A percentile compares a stretch with the other conserved stretches of the same genome.
Conservation (phyloP, 2,329 filamentous ascomycete species). For the Fusarium sp. region DNA sequence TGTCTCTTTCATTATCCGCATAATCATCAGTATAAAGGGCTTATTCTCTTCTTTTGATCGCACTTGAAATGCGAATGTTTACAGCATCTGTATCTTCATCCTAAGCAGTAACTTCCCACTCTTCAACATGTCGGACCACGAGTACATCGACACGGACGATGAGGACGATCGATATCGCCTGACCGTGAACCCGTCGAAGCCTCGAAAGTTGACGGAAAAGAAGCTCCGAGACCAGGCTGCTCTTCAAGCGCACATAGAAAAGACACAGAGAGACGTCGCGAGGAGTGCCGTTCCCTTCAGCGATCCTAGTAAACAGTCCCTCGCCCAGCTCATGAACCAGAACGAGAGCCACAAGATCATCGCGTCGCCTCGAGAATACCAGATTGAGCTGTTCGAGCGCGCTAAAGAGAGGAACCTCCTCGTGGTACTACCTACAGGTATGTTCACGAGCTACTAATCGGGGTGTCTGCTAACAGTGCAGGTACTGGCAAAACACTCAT, state of each 20-base stretch:
- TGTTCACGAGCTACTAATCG: background rate
- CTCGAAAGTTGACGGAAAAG: slow-evolving; percentile 54
- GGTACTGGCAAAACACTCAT: slow-evolving; percentile 97
- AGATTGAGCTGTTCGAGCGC: slow-evolving; percentile 87
- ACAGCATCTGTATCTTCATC: background rate
- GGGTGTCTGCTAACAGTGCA: slow-evolving; percentile 42
- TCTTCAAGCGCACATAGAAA: slow-evolving; percentile 56
- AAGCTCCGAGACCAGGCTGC: slow-evolving; percentile 60
- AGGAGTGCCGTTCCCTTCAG: slow-evolving; percentile 37
- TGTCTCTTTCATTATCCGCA: background rate
- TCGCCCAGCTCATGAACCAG: slow-evolving; percentile 46
- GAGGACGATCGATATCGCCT: slow-evolving; percentile 44
- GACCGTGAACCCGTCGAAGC: slow-evolving; percentile 43
- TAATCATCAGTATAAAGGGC: background rate
- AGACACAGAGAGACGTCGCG: slow-evolving; percentile 50
- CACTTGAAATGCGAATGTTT: background rate
- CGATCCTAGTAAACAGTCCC: slow-evolving; percentile 45
- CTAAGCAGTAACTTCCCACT: background rate
- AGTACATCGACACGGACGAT: slow-evolving; percentile 28
- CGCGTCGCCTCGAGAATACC: slow-evolving; percentile 85
- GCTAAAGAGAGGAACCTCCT: slow-evolving; percentile 89
- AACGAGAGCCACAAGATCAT: slow-evolving; percentile 67
- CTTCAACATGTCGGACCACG: slow-evolving; percentile 3
- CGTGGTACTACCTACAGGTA: slow-evolving; percentile 91
- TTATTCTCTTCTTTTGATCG: background rate